phyloP scores from a whole-genome alignment of 1,284 basidiomycete species.

The Apiotrichum domesticum region DNA sequence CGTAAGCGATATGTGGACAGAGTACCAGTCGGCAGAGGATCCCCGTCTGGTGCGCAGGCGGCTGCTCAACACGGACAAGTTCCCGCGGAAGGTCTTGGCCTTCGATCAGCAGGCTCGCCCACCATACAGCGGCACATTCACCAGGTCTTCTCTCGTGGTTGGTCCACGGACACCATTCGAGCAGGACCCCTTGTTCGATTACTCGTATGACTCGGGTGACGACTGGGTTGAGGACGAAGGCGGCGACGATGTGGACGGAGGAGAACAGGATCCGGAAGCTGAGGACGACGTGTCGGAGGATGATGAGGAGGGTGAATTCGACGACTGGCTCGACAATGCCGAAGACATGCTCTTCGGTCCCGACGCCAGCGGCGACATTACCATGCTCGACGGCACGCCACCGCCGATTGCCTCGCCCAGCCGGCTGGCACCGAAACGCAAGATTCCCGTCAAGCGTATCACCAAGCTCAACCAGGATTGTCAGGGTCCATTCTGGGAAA shows the following conservation, averaged over 20 bases:
- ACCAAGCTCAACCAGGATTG: conserved; percentile 42
- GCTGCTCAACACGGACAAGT: conserved; percentile 29
- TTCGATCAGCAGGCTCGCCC: conserved; percentile 45
- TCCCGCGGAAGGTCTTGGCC: conserved; percentile 43
- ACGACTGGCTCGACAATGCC: conserved; percentile 41
- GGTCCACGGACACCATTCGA: conserved; percentile 45
- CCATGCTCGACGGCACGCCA: conserved; percentile 29
- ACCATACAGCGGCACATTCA: conserved; percentile 45
- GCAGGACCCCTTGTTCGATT: conserved; percentile 44
- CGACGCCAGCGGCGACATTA: conserved; percentile 37
- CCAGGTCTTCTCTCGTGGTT: conserved; percentile 40
- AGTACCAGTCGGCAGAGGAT: conserved; percentile 40
- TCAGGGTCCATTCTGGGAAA: conserved; percentile 44
- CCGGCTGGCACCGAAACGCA: conserved; percentile 32
- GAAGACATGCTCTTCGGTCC: conserved; percentile 19
- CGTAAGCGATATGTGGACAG: conserved; percentile 33
- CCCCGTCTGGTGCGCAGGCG: conserved; percentile 37
- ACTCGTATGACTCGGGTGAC: conserved; percentile 45
- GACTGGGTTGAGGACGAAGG: conserved; percentile 48
- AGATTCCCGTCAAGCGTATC: conserved; percentile 39
- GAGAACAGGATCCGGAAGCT: conserved; percentile 28
- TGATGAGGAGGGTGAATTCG: conserved; percentile 38
- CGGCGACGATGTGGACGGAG: conserved; percentile 36
- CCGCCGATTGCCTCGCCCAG: not conserved
- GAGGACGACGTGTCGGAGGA: conserved; percentile 19